A percentile compares a stretch with the other conserved stretches of the same genome.
Conservation (phyloP, 2,329 filamentous ascomycete genomes). For the Calycina marina region DNA sequence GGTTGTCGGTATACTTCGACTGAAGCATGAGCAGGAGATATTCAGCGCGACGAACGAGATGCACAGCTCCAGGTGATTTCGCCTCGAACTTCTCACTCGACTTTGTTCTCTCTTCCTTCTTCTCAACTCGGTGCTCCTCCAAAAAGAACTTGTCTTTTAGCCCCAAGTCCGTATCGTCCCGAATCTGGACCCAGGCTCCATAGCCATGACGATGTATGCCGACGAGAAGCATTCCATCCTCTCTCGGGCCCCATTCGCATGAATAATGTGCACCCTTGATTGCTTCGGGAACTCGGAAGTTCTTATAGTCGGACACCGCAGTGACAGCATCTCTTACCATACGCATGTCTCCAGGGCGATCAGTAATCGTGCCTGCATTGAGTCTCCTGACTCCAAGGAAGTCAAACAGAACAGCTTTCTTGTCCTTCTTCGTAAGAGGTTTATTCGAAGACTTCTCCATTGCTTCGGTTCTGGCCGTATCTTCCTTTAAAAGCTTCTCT, state of each 20-base stretch:
- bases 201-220: slow-evolving; percentile 91
- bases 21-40: slow-evolving; percentile 92
- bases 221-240: slow-evolving; percentile 93
- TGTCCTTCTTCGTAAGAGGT: slow-evolving; percentile 85
- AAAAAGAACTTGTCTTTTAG: slow-evolving; percentile 87
- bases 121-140: slow-evolving; percentile 95
- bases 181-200: slow-evolving; percentile 87
- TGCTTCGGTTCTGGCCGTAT: slow-evolving; percentile 45
- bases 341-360: slow-evolving; percentile 77
- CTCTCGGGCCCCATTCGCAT: slow-evolving; percentile 80
- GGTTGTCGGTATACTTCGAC: slow-evolving; percentile 66
- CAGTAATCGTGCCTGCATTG: slow-evolving; percentile 89
- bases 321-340: slow-evolving; percentile 62
- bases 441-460: slow-evolving; percentile 62
- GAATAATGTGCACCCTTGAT: slow-evolving; percentile 86
- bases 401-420: slow-evolving; percentile 92
- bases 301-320: slow-evolving; percentile 54
- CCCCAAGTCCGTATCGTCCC: slow-evolving; percentile 76
- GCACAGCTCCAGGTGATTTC: slow-evolving; percentile 92
- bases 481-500: slow-evolving; percentile 61
- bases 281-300: slow-evolving; percentile 79
- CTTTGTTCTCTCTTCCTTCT: slow-evolving; percentile 82
- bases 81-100: slow-evolving; percentile 50
- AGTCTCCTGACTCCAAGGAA: slow-evolving; percentile 86
- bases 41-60: slow-evolving; percentile 85